Conservation (phyloP, 805 yeast species). For the Yamadazyma paraphyllophila region DNA sequence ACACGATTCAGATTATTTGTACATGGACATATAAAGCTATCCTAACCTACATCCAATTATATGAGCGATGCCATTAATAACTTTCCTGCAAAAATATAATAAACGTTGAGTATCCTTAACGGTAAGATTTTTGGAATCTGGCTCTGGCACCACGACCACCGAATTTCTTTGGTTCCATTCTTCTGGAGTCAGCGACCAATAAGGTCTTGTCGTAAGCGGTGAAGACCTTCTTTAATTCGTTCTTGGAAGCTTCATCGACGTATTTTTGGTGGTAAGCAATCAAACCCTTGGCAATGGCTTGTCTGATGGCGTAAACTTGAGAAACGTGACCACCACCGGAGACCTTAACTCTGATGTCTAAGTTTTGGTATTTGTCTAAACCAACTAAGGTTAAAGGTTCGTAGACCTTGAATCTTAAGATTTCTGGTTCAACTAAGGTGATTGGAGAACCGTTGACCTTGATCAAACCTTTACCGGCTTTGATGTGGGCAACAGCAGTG, state of each 20-base stretch:
- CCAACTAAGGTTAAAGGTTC: constrained; percentile 99
- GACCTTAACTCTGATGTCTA: constrained; percentile 98
- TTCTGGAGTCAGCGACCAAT: constrained; percentile 98
- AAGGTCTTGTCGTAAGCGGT: constrained; percentile 98
- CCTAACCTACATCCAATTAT: constrained; percentile 7
- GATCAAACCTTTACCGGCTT: constrained; percentile 99
- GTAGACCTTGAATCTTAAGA: constrained; percentile 98
- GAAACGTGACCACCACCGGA: constrained; percentile 99
- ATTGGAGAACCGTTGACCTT: constrained; percentile 99
- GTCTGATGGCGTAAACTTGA: constrained; percentile 99
- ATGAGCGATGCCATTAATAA: neutral
- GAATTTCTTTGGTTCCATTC: constrained; percentile 99
- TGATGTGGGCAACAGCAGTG: constrained; percentile 99
- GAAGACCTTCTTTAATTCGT: constrained; percentile 98
- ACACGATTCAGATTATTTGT: constrained; percentile 4
- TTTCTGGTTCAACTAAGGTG: constrained; percentile 98
- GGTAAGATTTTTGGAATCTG: constrained; percentile 99
- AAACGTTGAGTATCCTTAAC: constrained; percentile 51
- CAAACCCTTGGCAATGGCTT: constrained; percentile 99
- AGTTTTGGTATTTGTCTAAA: constrained; percentile 96
- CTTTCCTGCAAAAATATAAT: constrained; percentile 7
- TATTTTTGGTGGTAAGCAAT: constrained; percentile 99
- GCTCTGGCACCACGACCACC: constrained; percentile 99
- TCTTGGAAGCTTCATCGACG: constrained; percentile 99
- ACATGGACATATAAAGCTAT: constrained; percentile 9